A percentile compares a stretch with the other conserved stretches of the same genome.
phyloP scores from a whole-genome alignment of 2,329 filamentous ascomycete genomes.

The Aspergillus oerlinghausenensis region DNA sequence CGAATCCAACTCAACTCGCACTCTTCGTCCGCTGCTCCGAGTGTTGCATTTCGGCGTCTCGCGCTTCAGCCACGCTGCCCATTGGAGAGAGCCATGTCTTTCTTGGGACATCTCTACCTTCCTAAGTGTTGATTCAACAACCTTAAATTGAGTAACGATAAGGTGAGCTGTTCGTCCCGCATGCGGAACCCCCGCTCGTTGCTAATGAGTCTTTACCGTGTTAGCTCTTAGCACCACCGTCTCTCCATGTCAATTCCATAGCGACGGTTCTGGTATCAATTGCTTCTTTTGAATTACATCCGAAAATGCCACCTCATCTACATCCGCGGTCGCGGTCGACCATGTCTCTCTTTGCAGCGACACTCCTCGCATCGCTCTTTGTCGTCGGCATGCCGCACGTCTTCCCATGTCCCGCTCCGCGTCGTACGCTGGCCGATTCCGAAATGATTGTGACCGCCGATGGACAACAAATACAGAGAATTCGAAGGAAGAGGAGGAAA shows the following conservation, averaged over 20 bases:
- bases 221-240: background rate
- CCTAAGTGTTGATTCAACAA: background rate
- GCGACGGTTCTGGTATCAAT: background rate
- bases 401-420: constrained; percentile 82
- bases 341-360: constrained; percentile 91
- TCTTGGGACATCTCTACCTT: background rate
- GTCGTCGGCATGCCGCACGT: constrained; percentile 88
- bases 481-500: constrained; percentile 34
- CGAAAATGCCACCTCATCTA: constrained; percentile 72
- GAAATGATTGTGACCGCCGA: constrained; percentile 39
- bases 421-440: constrained; percentile 70
- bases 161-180: background rate
- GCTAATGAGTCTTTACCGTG: background rate
- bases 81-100: constrained; percentile 2
- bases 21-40: background rate
- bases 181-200: background rate
- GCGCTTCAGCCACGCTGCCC: background rate
- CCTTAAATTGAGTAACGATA: background rate
- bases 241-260: constrained; percentile 11
- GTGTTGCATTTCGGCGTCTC: background rate
- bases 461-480: constrained; percentile 39
- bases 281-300: constrained; percentile 5
- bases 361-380: constrained; percentile 80
- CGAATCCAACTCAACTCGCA: constrained; percentile 12
- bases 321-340: constrained; percentile 93